Base-by-base conservation (phyloP, 148 eudicot genomes). In the Silene latifolia region DNA sequence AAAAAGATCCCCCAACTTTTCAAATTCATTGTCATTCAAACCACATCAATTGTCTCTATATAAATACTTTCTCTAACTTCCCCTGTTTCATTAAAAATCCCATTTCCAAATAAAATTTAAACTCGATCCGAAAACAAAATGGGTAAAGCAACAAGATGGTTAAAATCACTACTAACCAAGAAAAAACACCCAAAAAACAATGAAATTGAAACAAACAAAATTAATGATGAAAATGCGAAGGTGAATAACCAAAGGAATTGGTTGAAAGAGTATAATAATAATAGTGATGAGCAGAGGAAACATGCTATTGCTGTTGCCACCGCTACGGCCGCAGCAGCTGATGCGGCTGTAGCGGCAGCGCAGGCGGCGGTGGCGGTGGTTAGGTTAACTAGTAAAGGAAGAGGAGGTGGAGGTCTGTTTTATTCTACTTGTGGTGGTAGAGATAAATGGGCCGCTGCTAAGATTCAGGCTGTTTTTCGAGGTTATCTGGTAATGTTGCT, bases 341-440 rank as follows among this genome's bases (percentile, higher is more conserved):
- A 94, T 54, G 98, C 98, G 0, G 98, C 98, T 0, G 90, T 91
- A 9, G 96, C 93, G 0, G 98, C 98, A 0, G 98, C 98, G 1
- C 97, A 90, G 83, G 98, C 98, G 1, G 98, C 97, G 2, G 96
- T 86, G 35, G 98, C 93, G 13, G 98, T 94, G 56, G 98, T 94
- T 4, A 84, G 96, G 72, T 81, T 94, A 1, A 94, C 97, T 60
- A 89, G 89, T 42, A 84, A 87, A 12, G 81, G 88, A 21, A 85
- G 91, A 17, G 89, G 85, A 8, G 78, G 65, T 58, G 29, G 29
- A 27, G 29, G 29, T 27, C 63, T 78, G 69, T 68, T 83, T 76
- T 77, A 74, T 70, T 46, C 72, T 69, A 25, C 25, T 47, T 9
- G 4, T 18, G 78, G 82, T 48, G 88, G 86, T 21, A 83, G 71